Evolutionary conservation across 148 eudicot genomes (phyloP).

Genomic region (Euryodendron excelsum): DNA sequence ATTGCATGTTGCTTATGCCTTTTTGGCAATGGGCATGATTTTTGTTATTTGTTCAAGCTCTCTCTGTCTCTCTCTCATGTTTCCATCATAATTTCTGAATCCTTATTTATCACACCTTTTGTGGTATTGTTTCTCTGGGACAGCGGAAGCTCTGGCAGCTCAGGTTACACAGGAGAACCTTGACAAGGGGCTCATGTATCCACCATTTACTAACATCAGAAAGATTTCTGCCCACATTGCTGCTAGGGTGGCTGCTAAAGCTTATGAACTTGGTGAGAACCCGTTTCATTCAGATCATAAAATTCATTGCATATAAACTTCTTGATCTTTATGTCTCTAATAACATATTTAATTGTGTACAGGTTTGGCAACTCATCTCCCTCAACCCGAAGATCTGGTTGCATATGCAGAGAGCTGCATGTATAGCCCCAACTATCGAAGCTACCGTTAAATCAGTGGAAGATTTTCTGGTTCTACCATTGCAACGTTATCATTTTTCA

Average conservation of each 20-base stretch:
- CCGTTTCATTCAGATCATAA: not conserved
- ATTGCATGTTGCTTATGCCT: too few relatives aligned
- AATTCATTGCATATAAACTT: not conserved
- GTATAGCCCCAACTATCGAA: conserved; percentile 70
- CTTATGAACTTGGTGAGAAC: conserved; percentile 80
- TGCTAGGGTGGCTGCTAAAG: conserved; percentile 91
- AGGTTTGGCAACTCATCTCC: conserved; percentile 81
- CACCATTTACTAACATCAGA: conserved; percentile 79
- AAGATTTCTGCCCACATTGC: conserved; percentile 96
- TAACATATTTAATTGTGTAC: not conserved
- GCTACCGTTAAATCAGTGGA: conserved; percentile 42
- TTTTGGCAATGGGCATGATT: too few relatives aligned
- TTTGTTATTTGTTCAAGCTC: too few relatives aligned
- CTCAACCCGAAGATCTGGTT: conserved; percentile 59
- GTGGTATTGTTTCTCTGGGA: conserved; percentile 12
- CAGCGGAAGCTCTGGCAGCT: conserved; percentile 92
- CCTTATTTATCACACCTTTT: not conserved
- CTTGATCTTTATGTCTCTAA: not conserved
- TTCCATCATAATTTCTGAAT: not conserved
- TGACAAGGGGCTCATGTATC: conserved; percentile 81
- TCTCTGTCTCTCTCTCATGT: too few relatives aligned
- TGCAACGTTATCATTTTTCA: not conserved
- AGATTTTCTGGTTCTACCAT: not conserved
- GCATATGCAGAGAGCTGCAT: conserved; percentile 74
- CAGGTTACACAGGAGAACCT: conserved; percentile 79